phyloP scores from a whole-genome alignment of 2,329 filamentous ascomycete genomes.

The Calonectria pseudoreteaudii region DNA sequence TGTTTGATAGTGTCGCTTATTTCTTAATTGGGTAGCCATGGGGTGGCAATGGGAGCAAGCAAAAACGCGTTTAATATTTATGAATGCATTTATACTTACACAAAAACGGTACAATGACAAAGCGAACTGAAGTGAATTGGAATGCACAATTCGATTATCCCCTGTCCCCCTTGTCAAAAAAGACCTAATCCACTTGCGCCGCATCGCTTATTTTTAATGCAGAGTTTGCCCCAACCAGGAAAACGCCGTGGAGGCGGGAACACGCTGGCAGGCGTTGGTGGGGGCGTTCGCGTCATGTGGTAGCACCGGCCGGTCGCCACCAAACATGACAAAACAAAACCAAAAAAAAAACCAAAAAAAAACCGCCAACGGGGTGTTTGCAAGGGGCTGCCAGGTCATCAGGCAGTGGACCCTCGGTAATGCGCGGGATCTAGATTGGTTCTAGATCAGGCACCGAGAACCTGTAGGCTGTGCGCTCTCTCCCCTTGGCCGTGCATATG shows the following conservation, averaged over 20 bases:
- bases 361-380: not conserved
- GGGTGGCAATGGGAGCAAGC: not conserved
- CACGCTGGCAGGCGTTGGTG: not conserved
- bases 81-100: not conserved
- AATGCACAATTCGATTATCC: not conserved
- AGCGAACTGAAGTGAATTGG: too few relatives aligned
- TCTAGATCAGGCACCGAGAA: conserved; percentile 6
- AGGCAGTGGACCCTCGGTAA: not conserved
- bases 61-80: not conserved
- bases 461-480: not conserved
- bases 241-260: not conserved
- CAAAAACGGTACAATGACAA: too few relatives aligned
- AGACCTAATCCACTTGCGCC: not conserved
- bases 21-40: not conserved
- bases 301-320: not conserved
- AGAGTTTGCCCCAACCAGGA: not conserved
- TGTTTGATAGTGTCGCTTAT: not conserved
- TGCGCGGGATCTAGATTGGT: not conserved
- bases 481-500: not conserved
- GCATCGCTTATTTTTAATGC: not conserved
- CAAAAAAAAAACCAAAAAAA: too few relatives aligned
- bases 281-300: not conserved
- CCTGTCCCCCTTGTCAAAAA: not conserved
- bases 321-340: too few relatives aligned
- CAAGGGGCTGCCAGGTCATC: not conserved